Percentiles rank a stretch among this genome's conserved stretches.
These are phyloP conservation scores for Botryosphaeria agaves DNA, from an alignment of 2,329 filamentous ascomycete species.

Conservation along the genomic window DNA sequence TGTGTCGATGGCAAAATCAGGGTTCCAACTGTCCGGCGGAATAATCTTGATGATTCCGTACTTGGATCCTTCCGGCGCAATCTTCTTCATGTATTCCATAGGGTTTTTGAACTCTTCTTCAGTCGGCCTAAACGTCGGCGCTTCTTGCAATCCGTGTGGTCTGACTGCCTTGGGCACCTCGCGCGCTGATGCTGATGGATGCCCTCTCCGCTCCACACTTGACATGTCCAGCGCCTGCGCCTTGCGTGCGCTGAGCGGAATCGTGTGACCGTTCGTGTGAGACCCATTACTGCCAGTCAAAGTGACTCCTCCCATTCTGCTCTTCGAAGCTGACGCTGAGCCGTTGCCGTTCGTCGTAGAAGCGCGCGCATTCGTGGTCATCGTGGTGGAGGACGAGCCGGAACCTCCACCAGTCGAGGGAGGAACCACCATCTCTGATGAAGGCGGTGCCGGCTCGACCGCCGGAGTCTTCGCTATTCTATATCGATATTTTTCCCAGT, in stretches of 20 bases:
- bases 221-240: conserved; percentile 61
- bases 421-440: conserved; percentile 10
- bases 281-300: not conserved
- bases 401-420: conserved; percentile 10
- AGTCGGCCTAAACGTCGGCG: conserved; percentile 77
- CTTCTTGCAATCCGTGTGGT: conserved; percentile 73
- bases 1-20: conserved; percentile 88
- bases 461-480: too few species aligned
- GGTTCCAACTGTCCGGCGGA: conserved; percentile 85
- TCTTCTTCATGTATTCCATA: conserved; percentile 84
- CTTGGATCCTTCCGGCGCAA: conserved; percentile 65
- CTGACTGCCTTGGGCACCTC: conserved; percentile 63
- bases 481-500: too few species aligned
- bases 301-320: conserved; percentile 1
- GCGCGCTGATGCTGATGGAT: conserved; percentile 56
- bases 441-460: too few species aligned
- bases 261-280: conserved; percentile 18
- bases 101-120: conserved; percentile 92
- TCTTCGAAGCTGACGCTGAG: not conserved
- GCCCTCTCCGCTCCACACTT: conserved; percentile 81
- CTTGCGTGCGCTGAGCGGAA: conserved; percentile 45
- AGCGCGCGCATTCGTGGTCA: conserved; percentile 2
- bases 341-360: not conserved
- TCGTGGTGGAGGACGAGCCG: conserved; percentile 1
- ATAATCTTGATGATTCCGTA: conserved; percentile 95